Conservation (phyloP, 1,284 basidiomycete species). For the Cutaneotrichosporon sp. region DNA sequence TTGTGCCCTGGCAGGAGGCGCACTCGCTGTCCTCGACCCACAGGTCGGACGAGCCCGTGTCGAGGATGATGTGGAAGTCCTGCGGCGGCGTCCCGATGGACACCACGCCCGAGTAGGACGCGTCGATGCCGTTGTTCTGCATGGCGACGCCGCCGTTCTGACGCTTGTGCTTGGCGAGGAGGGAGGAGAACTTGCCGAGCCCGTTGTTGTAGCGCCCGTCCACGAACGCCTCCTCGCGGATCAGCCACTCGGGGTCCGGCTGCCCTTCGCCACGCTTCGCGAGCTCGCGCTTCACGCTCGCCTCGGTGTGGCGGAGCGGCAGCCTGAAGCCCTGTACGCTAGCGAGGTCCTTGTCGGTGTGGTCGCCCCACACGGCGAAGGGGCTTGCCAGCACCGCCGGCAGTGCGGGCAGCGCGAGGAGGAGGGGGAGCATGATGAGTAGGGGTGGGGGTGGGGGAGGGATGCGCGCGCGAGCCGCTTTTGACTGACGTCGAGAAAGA, state of each 20-base stretch:
- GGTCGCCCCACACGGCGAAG: constrained; percentile 15
- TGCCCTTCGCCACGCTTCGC: constrained; percentile 26
- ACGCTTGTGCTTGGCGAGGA: constrained; percentile 21
- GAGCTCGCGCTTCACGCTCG: constrained; percentile 23
- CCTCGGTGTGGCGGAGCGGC: constrained; percentile 30
- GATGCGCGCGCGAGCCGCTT: background rate
- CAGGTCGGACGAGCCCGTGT: constrained; percentile 63
- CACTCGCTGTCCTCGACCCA: constrained; percentile 49
- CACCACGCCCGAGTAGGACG: constrained; percentile 50
- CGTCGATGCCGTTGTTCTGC: constrained; percentile 49
- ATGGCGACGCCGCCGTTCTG: constrained; percentile 8
- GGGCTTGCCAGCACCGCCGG: constrained; percentile 15
- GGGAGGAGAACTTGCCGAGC: constrained; percentile 20
- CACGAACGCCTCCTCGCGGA: constrained; percentile 39
- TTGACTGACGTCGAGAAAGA: background rate
- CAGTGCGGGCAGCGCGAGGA: constrained; percentile 14
- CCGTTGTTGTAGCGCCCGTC: constrained; percentile 43
- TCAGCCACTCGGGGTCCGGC: constrained; percentile 31
- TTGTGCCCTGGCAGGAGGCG: constrained; percentile 24
- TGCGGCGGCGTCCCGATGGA: constrained; percentile 55
- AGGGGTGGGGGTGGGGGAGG: background rate
- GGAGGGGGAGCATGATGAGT: constrained; percentile 24
- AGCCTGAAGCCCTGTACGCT: constrained; percentile 27
- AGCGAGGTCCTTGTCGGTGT: background rate
- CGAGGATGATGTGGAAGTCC: constrained; percentile 60